Percentiles rank a stretch among this genome's conserved stretches.
Conservation (phyloP, 2,329 filamentous ascomycete species). For the Fusarium agapanthi region DNA sequence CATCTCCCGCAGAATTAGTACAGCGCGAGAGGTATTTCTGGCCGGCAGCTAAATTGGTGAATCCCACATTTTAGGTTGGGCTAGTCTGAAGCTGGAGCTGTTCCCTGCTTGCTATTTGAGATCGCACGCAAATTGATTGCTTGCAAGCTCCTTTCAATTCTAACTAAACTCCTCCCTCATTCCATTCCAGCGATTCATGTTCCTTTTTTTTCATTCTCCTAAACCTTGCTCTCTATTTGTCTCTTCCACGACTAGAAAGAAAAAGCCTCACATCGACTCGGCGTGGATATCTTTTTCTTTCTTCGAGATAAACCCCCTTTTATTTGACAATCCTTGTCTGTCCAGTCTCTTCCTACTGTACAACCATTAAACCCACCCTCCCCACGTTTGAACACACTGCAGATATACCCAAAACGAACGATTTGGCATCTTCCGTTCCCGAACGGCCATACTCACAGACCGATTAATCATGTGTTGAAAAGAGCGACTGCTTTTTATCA, state of each 20-base stretch:
- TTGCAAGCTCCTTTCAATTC: constrained; percentile 10
- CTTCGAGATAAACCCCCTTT: background rate
- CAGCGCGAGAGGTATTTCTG: no score
- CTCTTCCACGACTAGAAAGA: background rate
- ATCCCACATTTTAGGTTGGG: constrained; percentile 31
- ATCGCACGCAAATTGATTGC: constrained; percentile 2
- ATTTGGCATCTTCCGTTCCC: constrained; percentile 22
- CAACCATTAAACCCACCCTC: constrained; percentile 10
- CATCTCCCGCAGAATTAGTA: background rate
- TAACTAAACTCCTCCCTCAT: constrained; percentile 22
- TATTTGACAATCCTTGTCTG: constrained; percentile 37
- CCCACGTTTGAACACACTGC: constrained; percentile 19
- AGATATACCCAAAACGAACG: constrained; percentile 15
- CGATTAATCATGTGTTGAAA: constrained; percentile 27
- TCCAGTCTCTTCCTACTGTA: constrained; percentile 24
- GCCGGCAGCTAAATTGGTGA: constrained; percentile 35
- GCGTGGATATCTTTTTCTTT: background rate
- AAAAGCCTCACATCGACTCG: no score
- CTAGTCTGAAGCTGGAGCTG: constrained; percentile 20
- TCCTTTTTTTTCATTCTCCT: constrained; percentile 1
- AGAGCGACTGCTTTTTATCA: background rate
- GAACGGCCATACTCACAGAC: background rate
- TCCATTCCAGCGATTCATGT: constrained; percentile 16
- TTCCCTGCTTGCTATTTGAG: background rate
- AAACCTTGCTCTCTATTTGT: background rate